A percentile compares a stretch with the other conserved stretches of the same genome.
Conservation (phyloP, 75 land plant genomes). For the Cupressus sempervirens region DNA sequence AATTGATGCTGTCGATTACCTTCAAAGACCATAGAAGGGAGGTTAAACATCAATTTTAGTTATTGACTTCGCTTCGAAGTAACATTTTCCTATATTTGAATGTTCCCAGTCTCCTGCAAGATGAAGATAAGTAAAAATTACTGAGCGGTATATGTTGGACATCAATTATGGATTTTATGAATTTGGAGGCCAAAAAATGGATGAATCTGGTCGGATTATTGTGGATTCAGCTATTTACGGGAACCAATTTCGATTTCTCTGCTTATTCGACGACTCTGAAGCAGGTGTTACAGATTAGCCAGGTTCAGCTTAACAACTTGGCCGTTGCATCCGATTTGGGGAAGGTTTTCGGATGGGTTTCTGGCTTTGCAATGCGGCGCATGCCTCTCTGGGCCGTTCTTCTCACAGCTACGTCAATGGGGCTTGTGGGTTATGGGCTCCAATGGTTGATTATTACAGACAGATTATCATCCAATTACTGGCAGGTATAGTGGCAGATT, state of each 20-base stretch:
- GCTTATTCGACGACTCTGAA: slow-evolving; percentile 68
- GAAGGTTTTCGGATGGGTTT: slow-evolving; percentile 62
- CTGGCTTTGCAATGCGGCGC: slow-evolving; percentile 40
- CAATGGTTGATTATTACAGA: slow-evolving; percentile 52
- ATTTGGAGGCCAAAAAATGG: slow-evolving; percentile 46
- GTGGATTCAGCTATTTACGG: slow-evolving; percentile 80
- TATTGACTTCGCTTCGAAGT: neutral
- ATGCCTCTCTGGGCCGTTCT: slow-evolving; percentile 48
- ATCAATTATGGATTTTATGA: neutral
- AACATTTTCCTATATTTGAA: neutral
- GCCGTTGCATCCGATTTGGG: slow-evolving; percentile 78
- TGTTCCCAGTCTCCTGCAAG: too few species aligned
- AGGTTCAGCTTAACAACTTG: slow-evolving; percentile 73
- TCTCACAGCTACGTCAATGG: slow-evolving; percentile 40
- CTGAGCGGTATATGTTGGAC: too few species aligned
- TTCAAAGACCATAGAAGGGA: too few species aligned
- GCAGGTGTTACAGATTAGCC: slow-evolving; percentile 54
- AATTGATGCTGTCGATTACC: too few species aligned
- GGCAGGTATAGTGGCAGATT: slow-evolving; percentile 27
- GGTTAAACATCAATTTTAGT: neutral
- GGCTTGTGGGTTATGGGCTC: slow-evolving; percentile 48
- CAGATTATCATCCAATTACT: slow-evolving; percentile 41
- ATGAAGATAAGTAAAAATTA: too few species aligned
- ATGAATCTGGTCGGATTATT: slow-evolving; percentile 56
- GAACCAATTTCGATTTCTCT: slow-evolving; percentile 72